Evolutionary conservation across 768 basidiomycete species (phyloP), one percentile per base, ranked within the genome.

Genomic region (Hydnomerulius pinastri): DNA sequence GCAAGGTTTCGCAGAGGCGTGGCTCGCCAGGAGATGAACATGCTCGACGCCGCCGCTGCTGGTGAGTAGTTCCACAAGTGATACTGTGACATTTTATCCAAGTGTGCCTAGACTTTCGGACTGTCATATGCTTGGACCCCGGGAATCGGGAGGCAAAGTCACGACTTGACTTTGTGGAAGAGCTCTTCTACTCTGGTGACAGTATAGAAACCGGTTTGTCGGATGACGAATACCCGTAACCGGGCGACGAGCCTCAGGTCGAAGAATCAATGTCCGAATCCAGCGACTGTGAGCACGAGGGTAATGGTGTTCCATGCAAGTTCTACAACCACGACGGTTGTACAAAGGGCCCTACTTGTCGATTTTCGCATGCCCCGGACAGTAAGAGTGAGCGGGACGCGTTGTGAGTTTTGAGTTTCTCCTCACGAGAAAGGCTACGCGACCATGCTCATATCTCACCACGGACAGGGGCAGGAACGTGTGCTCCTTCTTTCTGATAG

Each of bases 241-340:
- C 50, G 10, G 48, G 33, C 4, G 59, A 64, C 1, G 73, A 72
- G 3, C 67, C 70, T 3, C 56, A 66, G 6, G 50, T 68, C 4
- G 74, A 75, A 23, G 74, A 71, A 7, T 73, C 73, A 1, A 67
- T 73, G 8, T 80, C 78, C 0, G 82, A 82, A 60, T 78, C 78
- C 10, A 80, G 78, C 43, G 82, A 83, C 55, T 81, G 71, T 51
- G 66, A 69, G 32, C 81, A 82, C 50, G 59, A 58, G 1, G 82
- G 81, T 4, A 82, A 80, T 42, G 73, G 74, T 3, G 69, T 73
- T 2, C 75, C 81, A 0, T 85, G 82, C 60, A 71, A 76, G 38
- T 79, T 78, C 59, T 81, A 83, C 59, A 84, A 85, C 48, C 80
- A 77, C 50, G 68, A 72, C 15, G 78, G 77, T 0, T 83, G 82